Evolutionary conservation across 768 basidiomycete genomes (phyloP).

Genomic region (Mycena chlorophos): DNA sequence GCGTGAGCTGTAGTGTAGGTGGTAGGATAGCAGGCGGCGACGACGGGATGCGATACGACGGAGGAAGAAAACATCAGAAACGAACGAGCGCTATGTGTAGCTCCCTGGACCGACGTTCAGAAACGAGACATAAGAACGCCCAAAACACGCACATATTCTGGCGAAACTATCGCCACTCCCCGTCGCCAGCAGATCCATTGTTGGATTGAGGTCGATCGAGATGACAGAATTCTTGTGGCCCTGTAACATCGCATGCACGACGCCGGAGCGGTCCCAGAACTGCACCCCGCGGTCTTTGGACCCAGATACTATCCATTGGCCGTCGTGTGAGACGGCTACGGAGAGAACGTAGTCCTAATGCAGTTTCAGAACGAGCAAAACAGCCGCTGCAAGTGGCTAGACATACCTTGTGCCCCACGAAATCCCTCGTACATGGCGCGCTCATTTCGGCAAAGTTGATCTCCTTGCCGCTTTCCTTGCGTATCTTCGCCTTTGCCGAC

Average conservation of each 20-base stretch:
- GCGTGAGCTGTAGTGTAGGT: no score
- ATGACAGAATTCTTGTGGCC: slow-evolving; percentile 61
- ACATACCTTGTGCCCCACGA: slow-evolving; percentile 77
- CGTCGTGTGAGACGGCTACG: slow-evolving; percentile 76
- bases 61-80: no score
- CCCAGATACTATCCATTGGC: slow-evolving; percentile 92
- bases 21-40: no score
- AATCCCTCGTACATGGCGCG: slow-evolving; percentile 61
- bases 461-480: slow-evolving; percentile 42
- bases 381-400: background rate
- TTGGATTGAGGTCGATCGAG: slow-evolving; percentile 49
- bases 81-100: no score
- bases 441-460: slow-evolving; percentile 55
- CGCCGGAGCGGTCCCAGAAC: slow-evolving; percentile 79
- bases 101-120: no score
- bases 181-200: slow-evolving; percentile 48
- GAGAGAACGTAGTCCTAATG: slow-evolving; percentile 33
- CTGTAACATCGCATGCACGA: slow-evolving; percentile 92
- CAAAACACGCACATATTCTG: slow-evolving; percentile 56
- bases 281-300: slow-evolving; percentile 94
- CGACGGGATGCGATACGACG: no score
- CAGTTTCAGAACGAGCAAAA: background rate
- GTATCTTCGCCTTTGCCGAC: slow-evolving; percentile 55
- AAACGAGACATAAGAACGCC: no score
- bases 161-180: slow-evolving; percentile 58